Conservation (phyloP, 2,329 filamentous ascomycete genomes). For the Cercospora sp. region DNA sequence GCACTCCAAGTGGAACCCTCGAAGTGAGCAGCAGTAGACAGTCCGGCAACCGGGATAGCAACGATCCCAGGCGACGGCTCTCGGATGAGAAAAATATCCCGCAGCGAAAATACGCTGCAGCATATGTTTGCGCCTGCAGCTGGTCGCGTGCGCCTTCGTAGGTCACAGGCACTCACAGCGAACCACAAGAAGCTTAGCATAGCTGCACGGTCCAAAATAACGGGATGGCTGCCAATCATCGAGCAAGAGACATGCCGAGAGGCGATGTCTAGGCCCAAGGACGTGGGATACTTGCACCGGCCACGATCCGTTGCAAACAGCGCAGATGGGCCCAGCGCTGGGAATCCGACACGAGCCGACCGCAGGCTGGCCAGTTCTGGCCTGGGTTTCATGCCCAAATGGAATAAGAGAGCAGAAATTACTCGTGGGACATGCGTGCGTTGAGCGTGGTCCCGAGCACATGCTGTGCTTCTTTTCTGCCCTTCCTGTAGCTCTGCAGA, state of each 20-base stretch:
- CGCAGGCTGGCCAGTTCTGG: not conserved
- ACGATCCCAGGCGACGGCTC: not conserved
- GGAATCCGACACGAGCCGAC: not conserved
- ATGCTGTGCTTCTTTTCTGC: not conserved
- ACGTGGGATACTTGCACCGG: not conserved
- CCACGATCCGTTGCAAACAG: not conserved
- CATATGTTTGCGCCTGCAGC: not conserved
- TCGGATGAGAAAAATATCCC: not conserved
- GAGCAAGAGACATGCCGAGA: not conserved
- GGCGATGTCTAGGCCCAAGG: not conserved
- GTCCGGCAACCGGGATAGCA: not conserved
- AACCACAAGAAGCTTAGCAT: slow-evolving; percentile 1
- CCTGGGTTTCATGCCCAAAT: not conserved
- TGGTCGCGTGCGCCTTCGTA: slow-evolving; percentile 1
- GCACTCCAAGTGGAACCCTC: slow-evolving; percentile 18
- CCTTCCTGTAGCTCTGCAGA: not conserved
- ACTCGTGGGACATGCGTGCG: slow-evolving; percentile 6
- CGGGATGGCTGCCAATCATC: slow-evolving; percentile 3
- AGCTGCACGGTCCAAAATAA: not conserved
- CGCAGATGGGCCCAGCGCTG: not conserved
- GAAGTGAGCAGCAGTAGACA: slow-evolving; percentile 2
- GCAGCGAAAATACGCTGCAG: not conserved
- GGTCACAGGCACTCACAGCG: not conserved
- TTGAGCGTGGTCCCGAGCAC: not conserved
- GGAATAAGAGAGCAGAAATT: not conserved